Percentiles rank a stretch among this genome's conserved stretches.
Evolutionary conservation across 345 rosid genomes (phyloP).

Genomic region (Sonneratia caseolaris): DNA sequence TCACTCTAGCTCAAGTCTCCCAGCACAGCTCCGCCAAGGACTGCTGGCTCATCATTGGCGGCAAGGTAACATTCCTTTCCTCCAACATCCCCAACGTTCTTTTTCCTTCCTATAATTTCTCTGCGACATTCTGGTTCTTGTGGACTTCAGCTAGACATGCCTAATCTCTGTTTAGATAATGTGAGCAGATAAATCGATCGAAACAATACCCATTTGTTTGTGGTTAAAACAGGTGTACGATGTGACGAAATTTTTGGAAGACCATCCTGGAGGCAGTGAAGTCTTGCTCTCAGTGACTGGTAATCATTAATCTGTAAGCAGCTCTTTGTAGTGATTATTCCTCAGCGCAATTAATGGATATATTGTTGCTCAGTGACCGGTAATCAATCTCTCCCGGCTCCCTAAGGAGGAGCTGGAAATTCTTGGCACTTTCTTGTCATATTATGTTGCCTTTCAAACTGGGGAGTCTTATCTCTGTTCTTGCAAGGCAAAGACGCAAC

Average conservation of each 20-base stretch:
- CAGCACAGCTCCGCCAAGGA: conserved; percentile 45
- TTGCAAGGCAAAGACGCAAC: too few species aligned
- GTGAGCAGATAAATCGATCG: too few species aligned
- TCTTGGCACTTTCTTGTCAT: too few species aligned
- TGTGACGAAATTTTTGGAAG: conserved; percentile 45
- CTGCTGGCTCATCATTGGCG: conserved; percentile 64
- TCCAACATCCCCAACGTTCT: not conserved
- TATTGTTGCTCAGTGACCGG: too few species aligned
- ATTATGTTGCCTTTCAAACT: too few species aligned
- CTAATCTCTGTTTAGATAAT: not conserved
- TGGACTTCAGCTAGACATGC: not conserved
- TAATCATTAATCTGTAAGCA: not conserved
- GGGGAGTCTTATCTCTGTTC: too few species aligned
- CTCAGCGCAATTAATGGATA: too few species aligned
- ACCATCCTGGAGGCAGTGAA: conserved; percentile 53
- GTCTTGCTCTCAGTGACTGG: conserved; percentile 47
- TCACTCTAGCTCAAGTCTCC: conserved; percentile 59
- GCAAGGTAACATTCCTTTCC: conserved; percentile 27
- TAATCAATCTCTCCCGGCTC: too few species aligned
- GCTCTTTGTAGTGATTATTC: too few species aligned
- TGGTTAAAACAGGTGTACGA: conserved; percentile 30
- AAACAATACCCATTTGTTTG: too few species aligned
- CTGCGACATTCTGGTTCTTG: too few species aligned
- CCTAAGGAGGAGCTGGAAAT: too few species aligned
- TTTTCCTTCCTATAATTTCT: not conserved